phyloP scores from a whole-genome alignment of 202 grass and related monocot species.

The Eragrostis tef region DNA sequence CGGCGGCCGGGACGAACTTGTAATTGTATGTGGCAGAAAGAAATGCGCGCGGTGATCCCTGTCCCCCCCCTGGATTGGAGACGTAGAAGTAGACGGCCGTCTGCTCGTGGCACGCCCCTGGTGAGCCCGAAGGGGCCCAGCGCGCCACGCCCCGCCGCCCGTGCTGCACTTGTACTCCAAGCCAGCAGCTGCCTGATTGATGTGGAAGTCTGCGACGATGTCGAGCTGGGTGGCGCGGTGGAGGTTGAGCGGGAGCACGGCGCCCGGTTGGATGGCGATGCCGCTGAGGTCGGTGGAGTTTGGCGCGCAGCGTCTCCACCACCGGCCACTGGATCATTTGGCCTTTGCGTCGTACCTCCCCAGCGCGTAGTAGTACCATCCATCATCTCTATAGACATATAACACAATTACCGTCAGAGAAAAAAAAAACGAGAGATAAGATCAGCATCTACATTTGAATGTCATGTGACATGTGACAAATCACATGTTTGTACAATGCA shows the following conservation, averaged over 20 bases:
- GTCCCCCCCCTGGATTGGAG: conserved; percentile 14
- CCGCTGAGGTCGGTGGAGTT: conserved; percentile 50
- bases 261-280: conserved; percentile 58
- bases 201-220: no score
- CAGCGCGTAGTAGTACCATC: conserved; percentile 73
- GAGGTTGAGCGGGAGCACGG: conserved; percentile 54
- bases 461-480: no score
- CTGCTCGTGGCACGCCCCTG: conserved; percentile 59
- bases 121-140: conserved; percentile 75
- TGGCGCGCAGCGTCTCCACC: conserved; percentile 59
- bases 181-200: conserved; percentile 60
- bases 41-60: conserved; percentile 43
- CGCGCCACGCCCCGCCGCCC: conserved; percentile 50
- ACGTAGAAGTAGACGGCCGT: conserved; percentile 84
- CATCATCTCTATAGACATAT: no score
- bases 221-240: conserved; percentile 65
- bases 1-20: no score
- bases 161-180: conserved; percentile 69
- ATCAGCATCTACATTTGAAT: no score
- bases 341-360: conserved; percentile 37
- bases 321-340: conserved; percentile 73
- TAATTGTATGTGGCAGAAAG: no score
- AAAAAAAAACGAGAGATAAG: no score
- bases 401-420: no score
- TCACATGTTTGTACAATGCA: no score